Evolutionary conservation across 257 asterid genomes (phyloP).

Genomic region (Galeopsis tetrahit): DNA sequence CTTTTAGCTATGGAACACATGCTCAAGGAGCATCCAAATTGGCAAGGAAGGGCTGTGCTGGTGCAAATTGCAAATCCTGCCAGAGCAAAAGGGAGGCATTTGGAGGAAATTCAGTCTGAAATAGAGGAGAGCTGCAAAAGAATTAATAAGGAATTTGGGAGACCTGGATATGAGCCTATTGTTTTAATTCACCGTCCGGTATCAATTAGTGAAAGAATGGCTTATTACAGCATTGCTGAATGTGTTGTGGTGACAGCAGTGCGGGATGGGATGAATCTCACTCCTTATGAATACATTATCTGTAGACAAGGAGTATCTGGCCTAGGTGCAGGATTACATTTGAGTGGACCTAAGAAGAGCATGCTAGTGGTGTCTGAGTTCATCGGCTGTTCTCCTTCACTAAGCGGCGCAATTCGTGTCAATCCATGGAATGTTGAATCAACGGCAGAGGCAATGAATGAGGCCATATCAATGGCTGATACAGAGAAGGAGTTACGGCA

Average conservation of each 20-base stretch:
- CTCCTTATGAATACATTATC: slow-evolving; percentile 75
- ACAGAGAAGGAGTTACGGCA: slow-evolving; percentile 76
- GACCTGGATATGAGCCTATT: slow-evolving; percentile 74
- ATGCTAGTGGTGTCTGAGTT: slow-evolving; percentile 85
- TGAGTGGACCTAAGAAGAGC: slow-evolving; percentile 67
- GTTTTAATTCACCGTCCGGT: slow-evolving; percentile 56
- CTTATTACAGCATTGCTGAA: slow-evolving; percentile 73
- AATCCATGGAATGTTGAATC: slow-evolving; percentile 85
- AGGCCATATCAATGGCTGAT: slow-evolving; percentile 70
- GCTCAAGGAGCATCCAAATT: slow-evolving; percentile 70
- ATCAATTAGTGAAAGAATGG: slow-evolving; percentile 66
- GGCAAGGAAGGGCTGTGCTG: slow-evolving; percentile 77
- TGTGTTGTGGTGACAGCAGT: slow-evolving; percentile 83
- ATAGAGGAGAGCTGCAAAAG: slow-evolving; percentile 65
- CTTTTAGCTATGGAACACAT: slow-evolving; percentile 74
- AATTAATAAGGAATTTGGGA: slow-evolving; percentile 57
- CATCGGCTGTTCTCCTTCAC: slow-evolving; percentile 85
- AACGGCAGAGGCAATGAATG: slow-evolving; percentile 77
- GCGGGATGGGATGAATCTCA: slow-evolving; percentile 80
- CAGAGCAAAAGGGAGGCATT: slow-evolving; percentile 63
- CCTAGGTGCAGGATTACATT: slow-evolving; percentile 48
- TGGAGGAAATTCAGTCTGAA: slow-evolving; percentile 61
- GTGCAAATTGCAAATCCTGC: slow-evolving; percentile 78
- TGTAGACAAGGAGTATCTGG: slow-evolving; percentile 72
- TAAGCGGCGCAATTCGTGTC: slow-evolving; percentile 80